phyloP scores from a whole-genome alignment of 2,329 filamentous ascomycete genomes.

The Colletotrichum sp. region DNA sequence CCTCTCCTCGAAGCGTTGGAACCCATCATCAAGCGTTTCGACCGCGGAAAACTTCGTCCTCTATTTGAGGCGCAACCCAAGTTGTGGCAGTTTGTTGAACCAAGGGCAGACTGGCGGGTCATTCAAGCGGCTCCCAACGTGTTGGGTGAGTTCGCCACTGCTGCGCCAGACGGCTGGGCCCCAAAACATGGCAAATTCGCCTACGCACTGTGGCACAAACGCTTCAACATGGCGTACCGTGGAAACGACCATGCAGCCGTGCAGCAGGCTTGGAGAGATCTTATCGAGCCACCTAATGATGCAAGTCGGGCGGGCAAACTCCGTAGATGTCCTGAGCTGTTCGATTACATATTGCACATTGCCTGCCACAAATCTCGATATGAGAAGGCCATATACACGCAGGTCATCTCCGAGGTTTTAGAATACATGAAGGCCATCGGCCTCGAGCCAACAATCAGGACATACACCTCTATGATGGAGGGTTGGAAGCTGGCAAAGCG shows the following conservation, averaged over 20 bases:
- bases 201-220: conserved; percentile 17
- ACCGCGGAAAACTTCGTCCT: background rate
- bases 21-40: conserved; percentile 15
- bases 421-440: conserved; percentile 51
- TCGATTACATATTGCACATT: conserved; percentile 46
- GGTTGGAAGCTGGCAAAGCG: conserved; percentile 70
- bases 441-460: conserved; percentile 63
- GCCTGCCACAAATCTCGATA: conserved; percentile 33
- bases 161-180: background rate
- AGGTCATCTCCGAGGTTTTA: conserved; percentile 32
- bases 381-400: background rate
- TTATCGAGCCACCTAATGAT: conserved; percentile 30
- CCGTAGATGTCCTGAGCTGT: conserved; percentile 35
- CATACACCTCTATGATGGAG: conserved; percentile 76
- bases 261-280: conserved; percentile 32
- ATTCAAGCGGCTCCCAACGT: background rate
- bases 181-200: background rate
- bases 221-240: conserved; percentile 7
- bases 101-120: conserved; percentile 12
- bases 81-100: conserved; percentile 14
- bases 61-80: conserved; percentile 3
- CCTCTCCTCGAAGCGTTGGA: conserved; percentile 4
- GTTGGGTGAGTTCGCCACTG: background rate
- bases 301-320: conserved; percentile 31
- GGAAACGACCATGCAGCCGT: background rate